phyloP scores from a whole-genome alignment of 805 yeast genomes.

The Saturnispora dispora region DNA sequence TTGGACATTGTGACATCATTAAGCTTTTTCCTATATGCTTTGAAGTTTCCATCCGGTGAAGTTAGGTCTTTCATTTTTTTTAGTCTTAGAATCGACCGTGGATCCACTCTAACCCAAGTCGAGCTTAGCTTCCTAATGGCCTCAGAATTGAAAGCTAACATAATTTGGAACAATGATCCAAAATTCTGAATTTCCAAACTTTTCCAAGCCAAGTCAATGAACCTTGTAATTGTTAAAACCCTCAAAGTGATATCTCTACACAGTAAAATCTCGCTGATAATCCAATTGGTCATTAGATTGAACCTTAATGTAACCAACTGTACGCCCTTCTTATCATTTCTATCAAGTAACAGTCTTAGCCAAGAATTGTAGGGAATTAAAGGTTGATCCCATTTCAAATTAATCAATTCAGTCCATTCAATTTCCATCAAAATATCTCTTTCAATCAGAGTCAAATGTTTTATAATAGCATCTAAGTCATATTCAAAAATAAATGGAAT shows the following conservation, averaged over 20 bases:
- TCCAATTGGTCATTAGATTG: conserved; percentile 86
- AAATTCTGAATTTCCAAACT: conserved; percentile 69
- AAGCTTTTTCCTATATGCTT: conserved; percentile 54
- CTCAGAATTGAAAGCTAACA: conserved; percentile 67
- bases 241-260: conserved; percentile 54
- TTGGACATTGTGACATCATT: conserved; percentile 44
- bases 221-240: conserved; percentile 66
- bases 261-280: conserved; percentile 74
- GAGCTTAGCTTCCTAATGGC: conserved; percentile 48
- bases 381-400: conserved; percentile 61
- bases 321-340: conserved; percentile 46
- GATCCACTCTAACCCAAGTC: conserved; percentile 69
- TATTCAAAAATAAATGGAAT: conserved; percentile 74
- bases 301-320: conserved; percentile 78
- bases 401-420: conserved; percentile 87
- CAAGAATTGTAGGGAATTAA: conserved; percentile 70
- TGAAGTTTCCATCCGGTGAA: conserved; percentile 68
- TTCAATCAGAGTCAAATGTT: conserved; percentile 82
- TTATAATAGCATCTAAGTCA: conserved; percentile 57
- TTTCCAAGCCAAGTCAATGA: conserved; percentile 76
- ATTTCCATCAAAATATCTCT: conserved; percentile 73
- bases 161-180: conserved; percentile 80
- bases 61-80: conserved; percentile 61
- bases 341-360: conserved; percentile 63
- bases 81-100: conserved; percentile 61